Base-by-base conservation (phyloP, 495 filamentous ascomycete genomes). In the Oidiodendron maius region DNA sequence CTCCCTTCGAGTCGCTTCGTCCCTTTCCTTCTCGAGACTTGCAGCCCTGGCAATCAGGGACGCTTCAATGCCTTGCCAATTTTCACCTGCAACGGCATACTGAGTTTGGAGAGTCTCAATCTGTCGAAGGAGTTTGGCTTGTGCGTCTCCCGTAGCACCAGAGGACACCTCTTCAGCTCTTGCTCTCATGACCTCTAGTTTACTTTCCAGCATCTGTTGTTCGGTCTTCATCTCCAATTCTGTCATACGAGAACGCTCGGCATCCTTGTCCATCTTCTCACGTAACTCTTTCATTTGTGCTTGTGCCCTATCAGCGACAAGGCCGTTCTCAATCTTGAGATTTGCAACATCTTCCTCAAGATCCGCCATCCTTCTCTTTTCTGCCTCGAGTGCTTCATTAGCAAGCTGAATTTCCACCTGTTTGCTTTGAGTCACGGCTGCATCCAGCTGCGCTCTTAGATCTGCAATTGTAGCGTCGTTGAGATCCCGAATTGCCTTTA, bases 91-190 rank as follows among this genome's bases (percentile, higher is more conserved):
- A 42, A 89, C 80, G 0, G 89, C 83, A 64, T 99, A 95, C 64
- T 99, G 94, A 3, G 86, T 91, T 66, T 97, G 94, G 41, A 99
- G 67, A 2, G 88, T 96, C 71, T 99, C 94, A 23, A 97, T 82
- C 65, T 97, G 94, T 37, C 94, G 81, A 17, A 96, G 71, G 18
- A 99, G 72, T 61, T 96, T 96, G 18, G 84, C 88, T 56, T 95
- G 89, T 0, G 87, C 81, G 61, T 97, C 90, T 5, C 89, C 85
- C 4, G 77, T 77, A 34, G 80, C 76, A 16, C 89, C 86, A 4
- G 89, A 89, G 0, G 89, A 90, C 3, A 83, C 88, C 63, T 99
- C 94, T 69, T 99, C 94, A 8, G 87, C 89, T 17, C 86, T 76
- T 16, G 82, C 76, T 15, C 94, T 82, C 60, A 96, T 78, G 30